These are phyloP conservation scores for Penicillium sp. DNA, from an alignment of 2,329 filamentous ascomycete genomes.

Conservation along the genomic window DNA sequence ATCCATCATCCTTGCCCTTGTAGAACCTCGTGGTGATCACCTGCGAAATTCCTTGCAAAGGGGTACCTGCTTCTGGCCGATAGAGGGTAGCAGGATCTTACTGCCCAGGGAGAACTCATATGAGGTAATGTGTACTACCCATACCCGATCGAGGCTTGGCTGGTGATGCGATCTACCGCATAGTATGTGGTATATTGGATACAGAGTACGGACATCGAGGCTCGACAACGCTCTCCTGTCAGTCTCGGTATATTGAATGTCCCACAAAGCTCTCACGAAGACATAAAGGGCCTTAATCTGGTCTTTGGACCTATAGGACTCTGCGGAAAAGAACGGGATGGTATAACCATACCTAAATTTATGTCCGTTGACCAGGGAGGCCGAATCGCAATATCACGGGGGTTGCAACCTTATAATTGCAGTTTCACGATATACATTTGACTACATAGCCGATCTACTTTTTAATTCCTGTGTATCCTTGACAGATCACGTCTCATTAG, in stretches of 20 bases:
- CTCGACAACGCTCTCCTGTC: neutral
- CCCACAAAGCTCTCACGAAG: neutral
- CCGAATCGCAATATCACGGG: conserved; percentile 18
- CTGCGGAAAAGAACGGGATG: conserved; percentile 6
- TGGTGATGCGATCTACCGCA: neutral
- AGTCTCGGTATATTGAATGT: conserved; percentile 6
- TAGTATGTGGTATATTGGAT: neutral
- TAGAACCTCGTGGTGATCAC: conserved; percentile 7
- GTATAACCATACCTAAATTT: conserved; percentile 5
- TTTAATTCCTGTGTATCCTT: neutral
- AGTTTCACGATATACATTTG: neutral
- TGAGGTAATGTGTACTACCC: conserved; percentile 15
- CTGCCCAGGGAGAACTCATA: conserved; percentile 6
- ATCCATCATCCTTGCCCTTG: neutral
- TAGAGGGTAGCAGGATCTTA: neutral
- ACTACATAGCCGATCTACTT: neutral
- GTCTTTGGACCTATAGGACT: conserved; percentile 7
- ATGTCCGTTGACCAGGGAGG: conserved; percentile 12
- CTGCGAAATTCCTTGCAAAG: neutral
- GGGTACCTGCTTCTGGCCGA: conserved; percentile 18
- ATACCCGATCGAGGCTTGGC: neutral
- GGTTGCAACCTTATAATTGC: neutral
- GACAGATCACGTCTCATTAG: neutral
- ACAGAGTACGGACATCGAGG: neutral
- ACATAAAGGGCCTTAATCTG: neutral